phyloP scores from a whole-genome alignment of 306 rosid genomes.

The Fragaria ananassa region DNA sequence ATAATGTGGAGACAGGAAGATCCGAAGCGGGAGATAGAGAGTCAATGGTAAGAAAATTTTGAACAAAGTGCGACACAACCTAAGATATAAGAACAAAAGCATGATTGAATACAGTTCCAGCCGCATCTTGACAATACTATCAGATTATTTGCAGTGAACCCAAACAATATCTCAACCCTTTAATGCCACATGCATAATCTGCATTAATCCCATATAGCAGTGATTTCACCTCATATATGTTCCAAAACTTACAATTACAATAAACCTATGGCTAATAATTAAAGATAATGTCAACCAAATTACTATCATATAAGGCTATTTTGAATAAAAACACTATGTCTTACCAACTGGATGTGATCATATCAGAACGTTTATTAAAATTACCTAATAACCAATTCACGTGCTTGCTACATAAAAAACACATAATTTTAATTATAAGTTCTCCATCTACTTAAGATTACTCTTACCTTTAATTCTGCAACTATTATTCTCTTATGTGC shows the following conservation, averaged over 20 bases:
- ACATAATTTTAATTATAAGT: neutral
- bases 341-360: neutral
- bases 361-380: neutral
- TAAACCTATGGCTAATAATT: neutral
- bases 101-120: conserved; percentile 12
- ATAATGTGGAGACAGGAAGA: neutral
- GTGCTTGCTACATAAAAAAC: neutral
- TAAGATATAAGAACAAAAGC: neutral
- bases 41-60: neutral
- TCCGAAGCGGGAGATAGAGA: neutral
- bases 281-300: neutral
- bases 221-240: neutral
- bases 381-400: neutral
- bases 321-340: neutral
- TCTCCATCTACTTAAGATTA: neutral
- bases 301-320: neutral
- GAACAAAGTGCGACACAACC: neutral
- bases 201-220: neutral
- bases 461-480: neutral
- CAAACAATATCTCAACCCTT: conserved; percentile 9
- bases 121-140: neutral
- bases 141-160: conserved; percentile 4
- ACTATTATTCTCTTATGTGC: neutral
- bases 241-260: neutral
- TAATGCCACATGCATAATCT: neutral